Evolutionary conservation across 257 asterid genomes (phyloP), one percentile per base, ranked within the genome.

Genomic region (Craterostigma plantagineum): DNA sequence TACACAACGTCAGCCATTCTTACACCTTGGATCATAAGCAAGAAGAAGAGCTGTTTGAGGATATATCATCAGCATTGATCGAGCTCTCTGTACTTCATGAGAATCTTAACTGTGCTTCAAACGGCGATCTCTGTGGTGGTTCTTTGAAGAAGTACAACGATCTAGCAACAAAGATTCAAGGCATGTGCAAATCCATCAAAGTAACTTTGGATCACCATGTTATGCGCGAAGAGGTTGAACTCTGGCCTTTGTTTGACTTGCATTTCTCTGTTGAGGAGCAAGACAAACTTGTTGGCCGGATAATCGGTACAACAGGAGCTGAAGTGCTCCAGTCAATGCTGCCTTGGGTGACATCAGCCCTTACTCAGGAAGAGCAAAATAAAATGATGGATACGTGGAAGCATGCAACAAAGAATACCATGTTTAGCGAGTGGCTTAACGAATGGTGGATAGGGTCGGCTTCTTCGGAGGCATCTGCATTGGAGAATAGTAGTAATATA

Each of bases 291-390:
- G 97, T 87, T 49, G 97, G 97, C 46, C 73, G 79, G 49, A 87
- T 87, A 52, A 87, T 87, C 49, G 97, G 97, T 53, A 82, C 97
- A 48, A 82, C 97, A 6, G 97, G 97, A 46, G 97, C 97, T 30
- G 97, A 87, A 61, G 97, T 87, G 45, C 92, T 87, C 18, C 97
- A 87, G 38, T 75, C 95, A 52, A 87, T 87, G 97, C 68, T 87
- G 51, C 97, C 97, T 23, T 87, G 95, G 97, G 97, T 87, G 46
- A 87, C 97, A 43, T 66, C 86, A 60, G 95, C 95, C 63, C 95
- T 87, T 43, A 82, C 90, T 55, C 95, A 76, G 72, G 97, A 87
- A 47, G 97, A 87, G 63, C 95, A 87, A 61, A 82, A 87, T 61
- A 82, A 64, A 60, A 78, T 87, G 93, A 82, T 87, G 79, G 92